phyloP scores from a whole-genome alignment of 1,284 basidiomycete genomes.

The Exobasidium rhododendri region DNA sequence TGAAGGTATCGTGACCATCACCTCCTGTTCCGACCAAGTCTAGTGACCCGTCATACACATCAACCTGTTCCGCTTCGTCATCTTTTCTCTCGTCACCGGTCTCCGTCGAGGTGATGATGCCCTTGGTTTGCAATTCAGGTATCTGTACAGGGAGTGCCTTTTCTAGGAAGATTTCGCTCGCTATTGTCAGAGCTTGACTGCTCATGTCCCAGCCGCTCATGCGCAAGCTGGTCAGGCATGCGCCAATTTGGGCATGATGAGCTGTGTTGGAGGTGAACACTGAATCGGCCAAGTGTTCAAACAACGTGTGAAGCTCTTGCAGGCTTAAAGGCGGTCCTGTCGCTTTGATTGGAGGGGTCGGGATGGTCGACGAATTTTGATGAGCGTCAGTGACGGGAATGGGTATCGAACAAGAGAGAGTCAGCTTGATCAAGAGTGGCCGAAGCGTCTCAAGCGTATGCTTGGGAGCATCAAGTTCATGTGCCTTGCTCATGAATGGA shows the following conservation, averaged over 20 bases:
- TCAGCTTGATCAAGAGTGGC: constrained; percentile 42
- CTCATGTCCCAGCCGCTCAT: constrained; percentile 40
- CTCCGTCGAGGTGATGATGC: constrained; percentile 1
- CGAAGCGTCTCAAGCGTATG: constrained; percentile 45
- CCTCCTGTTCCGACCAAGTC: constrained; percentile 74
- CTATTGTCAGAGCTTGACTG: constrained; percentile 37
- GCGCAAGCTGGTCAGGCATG: constrained; percentile 46
- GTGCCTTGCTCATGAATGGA: background rate
- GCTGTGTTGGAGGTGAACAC: constrained; percentile 44
- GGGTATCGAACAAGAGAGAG: constrained; percentile 19
- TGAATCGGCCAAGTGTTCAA: constrained; percentile 47
- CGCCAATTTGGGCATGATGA: constrained; percentile 48
- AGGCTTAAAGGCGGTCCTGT: constrained; percentile 26
- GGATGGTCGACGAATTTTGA: background rate
- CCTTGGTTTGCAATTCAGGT: background rate
- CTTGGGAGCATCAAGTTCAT: background rate
- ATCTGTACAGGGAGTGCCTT: constrained; percentile 31
- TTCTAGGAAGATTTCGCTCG: constrained; percentile 38
- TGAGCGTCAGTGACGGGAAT: constrained; percentile 8
- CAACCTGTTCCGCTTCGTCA: constrained; percentile 6
- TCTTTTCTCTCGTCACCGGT: constrained; percentile 16
- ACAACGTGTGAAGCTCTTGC: constrained; percentile 32
- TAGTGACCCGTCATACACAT: constrained; percentile 37
- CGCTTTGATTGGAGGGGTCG: constrained; percentile 25
- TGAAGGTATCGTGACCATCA: constrained; percentile 94